Evolutionary conservation across 345 rosid species (phyloP), one percentile per base, ranked within the genome.

Genomic region (Hibiscus tridactylites): DNA sequence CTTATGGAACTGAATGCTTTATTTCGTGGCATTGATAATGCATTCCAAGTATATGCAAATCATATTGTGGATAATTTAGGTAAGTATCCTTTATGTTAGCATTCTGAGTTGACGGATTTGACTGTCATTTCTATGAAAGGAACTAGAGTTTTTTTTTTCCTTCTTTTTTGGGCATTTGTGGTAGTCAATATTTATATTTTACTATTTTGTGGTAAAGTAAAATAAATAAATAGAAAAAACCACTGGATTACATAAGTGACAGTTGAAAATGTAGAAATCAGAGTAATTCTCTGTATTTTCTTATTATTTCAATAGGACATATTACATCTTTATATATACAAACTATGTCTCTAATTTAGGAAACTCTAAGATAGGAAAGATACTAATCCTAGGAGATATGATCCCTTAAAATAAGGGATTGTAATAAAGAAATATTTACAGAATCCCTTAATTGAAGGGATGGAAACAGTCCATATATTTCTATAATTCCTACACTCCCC

Each of bases 21-120:
- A 65, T 80, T 88, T 70, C 90, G 97, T 77, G 97, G 99, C 52
- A 73, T 92, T 42, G 97, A 95, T 83, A 90, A 92, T 79, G 90
- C 97, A 58, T 95, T 95, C 85, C 97, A 95, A 90, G 88, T 88
- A 47, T 95, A 88, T 78, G 83, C 90, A 74, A 90, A 92, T 74
- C 96, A 73, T 82, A 87, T 95, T 70, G 81, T 70, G 80, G 92
- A 88, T 67, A 91, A 90, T 78, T 71, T 92, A 83, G 99, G 99
- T 87, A 57, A 59, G 91, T 89, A 72, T 81, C 78, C 70, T 64
- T 71, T 39, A 77, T 54, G 44, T 67, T 71, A 47, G 49, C 15
- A 63, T 44, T 67, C 24, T 71, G 35, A 56, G 72, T 76, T 47
- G 68, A 60, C 71, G n/a, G 65, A 69, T 56, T 46, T 59, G 61